Base-by-base conservation (phyloP, 2,329 filamentous ascomycete species). In the Aureobasidium sp. region DNA sequence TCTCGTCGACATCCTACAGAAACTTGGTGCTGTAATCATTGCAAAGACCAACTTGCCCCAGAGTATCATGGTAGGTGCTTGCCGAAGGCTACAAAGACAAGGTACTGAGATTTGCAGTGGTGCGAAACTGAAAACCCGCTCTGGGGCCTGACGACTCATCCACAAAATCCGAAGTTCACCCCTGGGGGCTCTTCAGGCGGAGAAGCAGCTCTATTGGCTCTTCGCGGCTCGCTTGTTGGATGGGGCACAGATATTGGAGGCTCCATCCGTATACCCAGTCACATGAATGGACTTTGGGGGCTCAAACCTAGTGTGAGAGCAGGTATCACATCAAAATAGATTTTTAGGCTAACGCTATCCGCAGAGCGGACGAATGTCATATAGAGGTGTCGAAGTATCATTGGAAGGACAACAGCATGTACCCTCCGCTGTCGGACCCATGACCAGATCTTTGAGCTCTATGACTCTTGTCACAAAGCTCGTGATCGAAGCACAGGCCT, bases 381-480 rank as follows among this genome's bases (percentile, higher is more conserved):
- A 87, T 56, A 69, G 77, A 13, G 84, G 83, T 0, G 82, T 84
- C 0, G 77, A 82, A 0, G 84, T 87, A 0, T 85, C 84, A 0
- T 86, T 82, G 0, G 83, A 86, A 44, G 84, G 85, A 2, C 84
- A 87, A 67, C 82, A 86, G 62, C 84, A 87, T 70, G 81, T 87
- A 0, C 84, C 84, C 1, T 87, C 84, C 0, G 78, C 83, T 0
- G 73, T 86, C n/a, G 84, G 85, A 0, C 85, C 85, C 1, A 77
- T 88, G 74, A 75, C 81, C 6, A 76, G 84, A 6, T 77, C 76
- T 63, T 69, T 85, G 4, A 69, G 74, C 3, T 82, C 83, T 0
- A 71, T 87, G 1, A 69, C 73, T 3, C 63, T 75, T 0, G 77
- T 79, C 50, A 76, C 75, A 39, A 71, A 69, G n/a, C 71, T 67